These are phyloP conservation scores for Verruconis gallopava DNA, from an alignment of 2,329 filamentous ascomycete genomes.

Conservation along the genomic window DNA sequence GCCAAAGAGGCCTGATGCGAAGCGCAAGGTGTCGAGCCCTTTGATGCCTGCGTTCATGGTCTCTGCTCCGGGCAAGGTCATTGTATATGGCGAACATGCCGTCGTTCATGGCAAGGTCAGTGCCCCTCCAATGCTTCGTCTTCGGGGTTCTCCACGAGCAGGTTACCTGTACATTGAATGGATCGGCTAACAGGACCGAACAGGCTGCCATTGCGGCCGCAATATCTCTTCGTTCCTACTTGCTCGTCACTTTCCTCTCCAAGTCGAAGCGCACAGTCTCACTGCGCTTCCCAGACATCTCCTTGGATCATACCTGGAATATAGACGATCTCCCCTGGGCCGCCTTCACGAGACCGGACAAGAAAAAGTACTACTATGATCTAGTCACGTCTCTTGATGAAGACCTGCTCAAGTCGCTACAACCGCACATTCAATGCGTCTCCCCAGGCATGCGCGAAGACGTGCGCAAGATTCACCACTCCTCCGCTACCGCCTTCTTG, in stretches of 20 bases:
- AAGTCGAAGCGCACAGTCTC: conserved; percentile 84
- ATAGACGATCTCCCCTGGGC: conserved; percentile 86
- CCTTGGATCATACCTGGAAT: conserved; percentile 82
- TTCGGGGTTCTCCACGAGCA: too few relatives aligned
- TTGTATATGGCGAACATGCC: conserved; percentile 94
- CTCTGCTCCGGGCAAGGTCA: conserved; percentile 94
- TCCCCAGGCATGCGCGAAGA: conserved; percentile 54
- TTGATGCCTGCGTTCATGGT: conserved; percentile 91
- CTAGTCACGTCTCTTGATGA: conserved; percentile 65
- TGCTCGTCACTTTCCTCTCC: conserved; percentile 86
- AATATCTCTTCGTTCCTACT: conserved; percentile 89
- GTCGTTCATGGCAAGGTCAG: conserved; percentile 89
- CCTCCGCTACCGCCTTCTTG: conserved; percentile 73
- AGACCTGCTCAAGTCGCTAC: conserved; percentile 66
- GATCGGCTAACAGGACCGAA: conserved; percentile 13
- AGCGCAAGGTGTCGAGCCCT: conserved; percentile 33
- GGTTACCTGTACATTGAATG: neutral
- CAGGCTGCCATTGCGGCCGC: conserved; percentile 86
- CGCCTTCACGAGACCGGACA: conserved; percentile 62
- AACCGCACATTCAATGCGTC: conserved; percentile 63
- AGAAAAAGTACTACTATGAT: conserved; percentile 94
- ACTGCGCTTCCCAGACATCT: conserved; percentile 82
- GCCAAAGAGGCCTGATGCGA: neutral
- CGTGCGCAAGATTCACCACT: conserved; percentile 70
- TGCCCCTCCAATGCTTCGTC: neutral